These are phyloP conservation scores for Polytrichum commune DNA, from an alignment of 225 moss, liverwort and hornwort species.

Conservation along the genomic window DNA sequence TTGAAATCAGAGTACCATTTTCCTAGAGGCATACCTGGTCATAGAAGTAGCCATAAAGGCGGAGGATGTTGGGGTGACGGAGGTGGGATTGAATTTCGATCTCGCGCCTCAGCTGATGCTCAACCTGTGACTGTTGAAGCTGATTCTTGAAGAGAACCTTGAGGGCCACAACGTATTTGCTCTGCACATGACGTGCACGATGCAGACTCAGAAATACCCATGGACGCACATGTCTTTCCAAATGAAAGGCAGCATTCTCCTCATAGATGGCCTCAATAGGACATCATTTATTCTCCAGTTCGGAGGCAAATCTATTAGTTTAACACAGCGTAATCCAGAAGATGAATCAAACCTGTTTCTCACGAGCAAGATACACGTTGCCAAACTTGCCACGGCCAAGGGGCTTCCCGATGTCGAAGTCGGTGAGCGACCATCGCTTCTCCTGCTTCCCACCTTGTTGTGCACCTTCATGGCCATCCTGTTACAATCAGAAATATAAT, in stretches of 20 bases:
- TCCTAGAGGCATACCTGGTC: conserved; percentile 46
- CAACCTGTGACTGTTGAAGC: no score
- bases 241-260: no score
- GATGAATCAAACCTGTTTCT: conserved; percentile 53
- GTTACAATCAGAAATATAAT: neutral
- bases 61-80: conserved; percentile 92
- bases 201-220: no score
- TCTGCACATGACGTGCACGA: no score
- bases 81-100: conserved; percentile 74
- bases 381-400: conserved; percentile 92
- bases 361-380: conserved; percentile 88
- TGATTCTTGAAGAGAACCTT: no score
- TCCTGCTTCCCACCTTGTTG: conserved; percentile 44
- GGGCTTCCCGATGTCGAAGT: conserved; percentile 93
- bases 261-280: no score
- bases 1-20: no score
- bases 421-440: conserved; percentile 78
- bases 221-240: no score
- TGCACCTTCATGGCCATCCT: conserved; percentile 19
- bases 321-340: neutral
- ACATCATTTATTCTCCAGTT: no score
- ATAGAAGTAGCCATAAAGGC: conserved; percentile 89
- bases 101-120: no score
- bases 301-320: no score
- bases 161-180: no score